A percentile compares a stretch with the other conserved stretches of the same genome.
phyloP scores from a whole-genome alignment of 495 filamentous ascomycete species.

The Xylaria cubensis region DNA sequence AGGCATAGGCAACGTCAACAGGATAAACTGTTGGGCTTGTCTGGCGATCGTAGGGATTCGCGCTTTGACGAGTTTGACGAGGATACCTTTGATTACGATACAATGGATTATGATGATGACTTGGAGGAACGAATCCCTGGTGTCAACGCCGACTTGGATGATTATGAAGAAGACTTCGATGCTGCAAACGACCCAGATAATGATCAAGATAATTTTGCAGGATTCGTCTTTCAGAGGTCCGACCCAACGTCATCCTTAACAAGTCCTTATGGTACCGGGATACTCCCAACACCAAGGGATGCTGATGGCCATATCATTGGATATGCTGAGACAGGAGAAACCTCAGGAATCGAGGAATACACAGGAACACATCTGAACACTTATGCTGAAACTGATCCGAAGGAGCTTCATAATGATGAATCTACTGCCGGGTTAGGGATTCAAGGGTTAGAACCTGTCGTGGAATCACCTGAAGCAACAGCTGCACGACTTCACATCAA shows the following conservation, averaged over 20 bases:
- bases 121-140: conserved; percentile 80
- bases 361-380: conserved; percentile 7
- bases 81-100: conserved; percentile 71
- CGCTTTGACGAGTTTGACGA: conserved; percentile 70
- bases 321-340: conserved; percentile 56
- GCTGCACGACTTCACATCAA: conserved; percentile 26
- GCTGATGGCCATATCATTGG: conserved; percentile 55
- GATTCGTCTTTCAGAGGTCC: conserved; percentile 59
- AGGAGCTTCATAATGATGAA: conserved; percentile 27
- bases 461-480: conserved; percentile 13
- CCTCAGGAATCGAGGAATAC: conserved; percentile 31
- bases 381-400: conserved; percentile 18
- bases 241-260: conserved; percentile 55
- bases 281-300: conserved; percentile 61
- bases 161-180: conserved; percentile 48
- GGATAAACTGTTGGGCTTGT: conserved; percentile 53
- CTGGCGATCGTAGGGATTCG: conserved; percentile 43
- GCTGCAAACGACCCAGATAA: conserved; percentile 49
- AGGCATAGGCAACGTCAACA: conserved; percentile 76
- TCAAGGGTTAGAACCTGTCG: conserved; percentile 39
- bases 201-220: conserved; percentile 60
- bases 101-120: conserved; percentile 72
- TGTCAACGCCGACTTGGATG: conserved; percentile 70
- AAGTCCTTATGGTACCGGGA: conserved; percentile 53
- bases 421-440: conserved; percentile 44